phyloP scores from a whole-genome alignment of 108 stramenopile species.

The Pseudonitzschia delicatissima region DNA sequence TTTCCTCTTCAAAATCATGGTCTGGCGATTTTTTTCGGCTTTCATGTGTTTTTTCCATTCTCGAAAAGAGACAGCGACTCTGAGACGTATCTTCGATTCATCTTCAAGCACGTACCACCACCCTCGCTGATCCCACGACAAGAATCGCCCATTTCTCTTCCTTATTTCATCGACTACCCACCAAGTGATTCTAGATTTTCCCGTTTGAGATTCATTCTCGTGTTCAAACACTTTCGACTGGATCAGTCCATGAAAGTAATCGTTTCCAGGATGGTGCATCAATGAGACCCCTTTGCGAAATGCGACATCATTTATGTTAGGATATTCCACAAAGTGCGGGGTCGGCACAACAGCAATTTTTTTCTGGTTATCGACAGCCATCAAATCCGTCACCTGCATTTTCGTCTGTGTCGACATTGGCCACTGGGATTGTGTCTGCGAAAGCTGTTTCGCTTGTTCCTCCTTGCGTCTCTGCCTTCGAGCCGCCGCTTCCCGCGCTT shows the following conservation, averaged over 20 bases:
- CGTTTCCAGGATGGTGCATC: conserved; percentile 13
- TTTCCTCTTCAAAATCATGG: background rate
- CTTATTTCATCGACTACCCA: conserved; percentile 1
- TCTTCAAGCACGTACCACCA: conserved; percentile 5
- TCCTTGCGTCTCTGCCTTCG: background rate
- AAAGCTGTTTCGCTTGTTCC: background rate
- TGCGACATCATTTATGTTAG: conserved; percentile 8
- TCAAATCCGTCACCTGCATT: background rate
- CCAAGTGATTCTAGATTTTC: background rate
- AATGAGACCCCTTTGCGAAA: conserved; percentile 7
- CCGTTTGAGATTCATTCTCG: background rate
- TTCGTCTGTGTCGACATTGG: background rate
- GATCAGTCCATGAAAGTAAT: background rate
- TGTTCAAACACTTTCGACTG: conserved; percentile 1
- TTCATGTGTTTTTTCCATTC: conserved; percentile 4
- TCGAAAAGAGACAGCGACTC: background rate
- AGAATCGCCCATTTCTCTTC: conserved; percentile 1
- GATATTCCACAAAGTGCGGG: conserved; percentile 3
- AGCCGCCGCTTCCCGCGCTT: background rate
- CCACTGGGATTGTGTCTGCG: background rate
- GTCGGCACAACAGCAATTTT: background rate
- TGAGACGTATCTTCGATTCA: background rate
- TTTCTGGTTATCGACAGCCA: background rate
- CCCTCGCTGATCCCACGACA: conserved; percentile 5
- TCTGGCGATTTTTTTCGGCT: background rate